Percentiles rank a stretch among this genome's conserved stretches.
These are phyloP conservation scores for Exutisphaerella laricina DNA, from an alignment of 2,329 filamentous ascomycete species.

Conservation along the genomic window DNA sequence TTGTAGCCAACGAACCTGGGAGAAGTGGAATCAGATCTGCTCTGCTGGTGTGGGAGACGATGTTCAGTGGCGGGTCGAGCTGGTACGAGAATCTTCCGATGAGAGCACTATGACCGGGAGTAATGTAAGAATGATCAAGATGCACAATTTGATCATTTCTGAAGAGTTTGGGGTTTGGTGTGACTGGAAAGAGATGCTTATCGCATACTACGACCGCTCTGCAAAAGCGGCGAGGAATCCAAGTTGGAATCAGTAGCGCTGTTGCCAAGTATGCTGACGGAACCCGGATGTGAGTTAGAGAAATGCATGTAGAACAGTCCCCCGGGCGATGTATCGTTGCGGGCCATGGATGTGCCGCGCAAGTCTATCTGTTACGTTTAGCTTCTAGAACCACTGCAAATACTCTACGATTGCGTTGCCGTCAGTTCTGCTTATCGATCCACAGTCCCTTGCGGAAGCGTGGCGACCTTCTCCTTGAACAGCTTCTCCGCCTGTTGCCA, in stretches of 20 bases:
- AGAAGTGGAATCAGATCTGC: conserved; percentile 24
- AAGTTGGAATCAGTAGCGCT: neutral
- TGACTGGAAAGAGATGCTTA: conserved; percentile 25
- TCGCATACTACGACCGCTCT: conserved; percentile 14
- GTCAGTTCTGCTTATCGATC: conserved; percentile 7
- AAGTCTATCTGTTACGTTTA: conserved; percentile 9
- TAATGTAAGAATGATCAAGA: conserved; percentile 10
- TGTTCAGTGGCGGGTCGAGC: conserved; percentile 20
- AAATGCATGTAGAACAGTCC: no score
- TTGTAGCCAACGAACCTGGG: conserved; percentile 14
- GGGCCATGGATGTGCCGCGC: no score
- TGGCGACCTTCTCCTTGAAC: conserved; percentile 74
- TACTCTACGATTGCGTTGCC: conserved; percentile 2
- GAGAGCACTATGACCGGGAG: conserved; percentile 1
- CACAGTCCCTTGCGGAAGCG: conserved; percentile 48
- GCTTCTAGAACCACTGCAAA: neutral
- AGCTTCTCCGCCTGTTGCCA: conserved; percentile 81
- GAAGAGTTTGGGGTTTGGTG: conserved; percentile 16
- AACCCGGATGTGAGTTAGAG: no score
- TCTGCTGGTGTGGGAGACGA: conserved; percentile 11
- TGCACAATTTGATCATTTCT: conserved; percentile 17
- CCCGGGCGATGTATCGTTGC: no score
- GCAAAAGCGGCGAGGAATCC: neutral
- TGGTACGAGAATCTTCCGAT: conserved; percentile 5
- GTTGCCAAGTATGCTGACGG: no score